Conservation (phyloP, 345 rosid genomes). For the Euphorbia peplus region DNA sequence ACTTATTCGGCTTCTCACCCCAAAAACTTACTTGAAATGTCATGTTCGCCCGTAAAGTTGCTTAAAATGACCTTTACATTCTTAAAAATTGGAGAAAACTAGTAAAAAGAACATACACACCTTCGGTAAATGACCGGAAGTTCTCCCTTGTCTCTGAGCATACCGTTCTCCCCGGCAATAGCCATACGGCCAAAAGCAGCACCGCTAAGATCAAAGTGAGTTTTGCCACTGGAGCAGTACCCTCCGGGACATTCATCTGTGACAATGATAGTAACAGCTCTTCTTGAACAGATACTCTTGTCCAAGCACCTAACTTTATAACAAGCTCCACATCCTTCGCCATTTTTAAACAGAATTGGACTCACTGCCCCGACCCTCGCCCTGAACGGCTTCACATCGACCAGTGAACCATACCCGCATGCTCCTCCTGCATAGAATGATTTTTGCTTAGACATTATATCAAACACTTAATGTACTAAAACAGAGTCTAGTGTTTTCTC, state of each 20-base stretch:
- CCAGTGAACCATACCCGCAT: conserved; percentile 88
- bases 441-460: neutral
- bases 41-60: no score
- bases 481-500: neutral
- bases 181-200: conserved; percentile 96
- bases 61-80: no score
- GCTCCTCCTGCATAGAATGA: conserved; percentile 67
- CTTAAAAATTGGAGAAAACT: no score
- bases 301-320: conserved; percentile 80
- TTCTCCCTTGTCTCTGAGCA: conserved; percentile 76
- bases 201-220: conserved; percentile 94
- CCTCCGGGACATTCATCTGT: conserved; percentile 87
- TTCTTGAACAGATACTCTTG: conserved; percentile 65
- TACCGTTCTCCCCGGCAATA: conserved; percentile 50
- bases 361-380: conserved; percentile 94
- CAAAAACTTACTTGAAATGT: no score
- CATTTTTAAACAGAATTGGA: conserved; percentile 70
- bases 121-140: conserved; percentile 57
- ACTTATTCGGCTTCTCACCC: no score
- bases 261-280: conserved; percentile 85
- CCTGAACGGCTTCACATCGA: conserved; percentile 77
- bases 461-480: neutral
- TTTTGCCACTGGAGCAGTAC: conserved; percentile 52
- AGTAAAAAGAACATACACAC: conserved; percentile 23
- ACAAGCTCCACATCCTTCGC: conserved; percentile 95